Base-by-base conservation (phyloP, 1,284 basidiomycete genomes). In the Uromyces viciae-fabae region DNA sequence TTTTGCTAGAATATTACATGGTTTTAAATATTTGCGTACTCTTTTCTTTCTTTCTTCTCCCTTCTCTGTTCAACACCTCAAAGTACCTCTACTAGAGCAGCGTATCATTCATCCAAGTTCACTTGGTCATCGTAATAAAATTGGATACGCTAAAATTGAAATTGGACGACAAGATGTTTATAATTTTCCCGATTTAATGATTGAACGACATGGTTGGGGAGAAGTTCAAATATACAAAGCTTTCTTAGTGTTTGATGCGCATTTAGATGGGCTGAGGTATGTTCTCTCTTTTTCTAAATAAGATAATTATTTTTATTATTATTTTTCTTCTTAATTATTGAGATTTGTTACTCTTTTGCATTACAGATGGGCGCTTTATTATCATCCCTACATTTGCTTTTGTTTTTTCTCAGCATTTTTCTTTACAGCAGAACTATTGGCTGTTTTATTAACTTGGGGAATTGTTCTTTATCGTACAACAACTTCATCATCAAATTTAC, bases 141-240 rank as follows among this genome's bases (percentile, higher is more conserved):
- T 75, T 43, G 40, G 38, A 15, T 43, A 58, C 42, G 77, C 77
- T 36, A 42, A 17, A 9, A 72, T 79, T 36, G 52, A 79, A 60
- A 42, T 79, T n/a, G 77, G 77, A 9, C 66, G 77, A 22, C 66
- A 72, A 40, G 77, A 79, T 72, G 54, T 60, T 15, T 69, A 77
- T 33, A 33, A 25, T 66, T 69, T 49, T 54, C 49, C 64, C 3
- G 42, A 28, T 11, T 40, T 64, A 22, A 33, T 77, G n/a, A 36
- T 69, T 31, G 38, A 77, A 49, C 28, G 17, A 7, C 36, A 77
- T 43, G 75, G 75, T 19, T 79, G 66, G 68, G 77, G 77, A 22
- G 77, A 79, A 73, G 68, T 72, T 33, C 77, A 79, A 19, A 49
- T 79, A n/a, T 79, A 79, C 68, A 43, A 72, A 31, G 77, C 77